Evolutionary conservation across 495 filamentous ascomycete genomes (phyloP), one percentile per base, ranked within the genome.

Genomic region (Trichocladium uniseriatum): DNA sequence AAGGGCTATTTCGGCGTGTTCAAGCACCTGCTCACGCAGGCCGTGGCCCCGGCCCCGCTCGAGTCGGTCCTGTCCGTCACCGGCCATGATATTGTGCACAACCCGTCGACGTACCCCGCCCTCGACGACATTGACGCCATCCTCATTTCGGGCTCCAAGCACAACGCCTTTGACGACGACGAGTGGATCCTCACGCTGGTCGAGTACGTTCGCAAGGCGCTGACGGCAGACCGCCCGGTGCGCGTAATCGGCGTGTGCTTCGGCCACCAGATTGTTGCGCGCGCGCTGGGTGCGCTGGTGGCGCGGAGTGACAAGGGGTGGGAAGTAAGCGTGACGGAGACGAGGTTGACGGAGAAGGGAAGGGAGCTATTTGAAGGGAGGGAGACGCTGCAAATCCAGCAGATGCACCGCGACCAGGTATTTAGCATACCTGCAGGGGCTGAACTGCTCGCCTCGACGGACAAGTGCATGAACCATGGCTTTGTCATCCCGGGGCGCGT

Each of bases 381-480:
- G 53, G 78, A 86, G 14, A 77, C 78, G 22, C 60, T 91, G 52
- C 75, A 74, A 32, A 77, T 95, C 43, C 82, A 89, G 56, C 89
- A 95, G 67, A 94, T 94, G 89, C 89, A 97, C 68, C 77, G 78
- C 38, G 90, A 95, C 59, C 78, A 86, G 27, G 83, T 91, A n/a
- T 74, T 68, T 49, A 60, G 72, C 10, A 76, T 80, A 15, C 89
- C 91, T 0, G 56, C 69, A 0, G 77, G 75, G 22, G 79, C 81
- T 13, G 70, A 81, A 34, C 56, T 70, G 6, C 75, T 96, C 0
- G 89, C 83, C 6, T 74, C 73, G 14, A 86, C 85, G 1, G 70
- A 73, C 9, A 62, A 68, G 6, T 95, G 90, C 59, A 63, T 69
- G 3, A 79, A 91, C 20, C 91, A 97, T 59, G 86, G 84, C 46